phyloP scores from a whole-genome alignment of 768 basidiomycete genomes.

The Plicaturopsis crispa region DNA sequence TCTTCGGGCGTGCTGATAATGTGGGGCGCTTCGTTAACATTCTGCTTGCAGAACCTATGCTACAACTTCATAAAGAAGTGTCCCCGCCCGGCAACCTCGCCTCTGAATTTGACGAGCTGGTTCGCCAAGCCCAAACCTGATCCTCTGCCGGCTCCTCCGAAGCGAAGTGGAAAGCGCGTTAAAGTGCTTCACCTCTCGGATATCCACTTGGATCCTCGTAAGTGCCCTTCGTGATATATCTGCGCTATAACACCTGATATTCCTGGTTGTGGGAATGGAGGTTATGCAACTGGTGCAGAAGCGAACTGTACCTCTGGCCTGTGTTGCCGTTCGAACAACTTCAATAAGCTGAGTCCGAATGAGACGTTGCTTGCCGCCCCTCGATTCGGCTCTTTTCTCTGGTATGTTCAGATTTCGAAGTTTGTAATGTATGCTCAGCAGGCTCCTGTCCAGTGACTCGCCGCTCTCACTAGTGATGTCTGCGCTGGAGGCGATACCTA shows the following conservation, averaged over 20 bases:
- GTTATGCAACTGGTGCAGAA: conserved; percentile 63
- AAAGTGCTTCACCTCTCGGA: conserved; percentile 77
- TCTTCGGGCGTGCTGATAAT: no score
- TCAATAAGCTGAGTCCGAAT: conserved; percentile 44
- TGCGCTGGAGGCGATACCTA: conserved; percentile 60
- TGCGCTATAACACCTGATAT: no score
- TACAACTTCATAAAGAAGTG: no score
- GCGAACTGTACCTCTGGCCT: conserved; percentile 62
- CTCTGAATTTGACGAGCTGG: conserved; percentile 60
- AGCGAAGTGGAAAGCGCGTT: conserved; percentile 54
- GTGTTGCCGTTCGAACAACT: conserved; percentile 55
- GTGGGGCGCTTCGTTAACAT: no score
- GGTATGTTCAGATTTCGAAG: no score
- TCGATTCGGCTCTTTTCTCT: conserved; percentile 56
- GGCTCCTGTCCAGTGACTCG: conserved; percentile 53
- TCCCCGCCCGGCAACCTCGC: conserved; percentile 45
- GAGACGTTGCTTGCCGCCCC: conserved; percentile 50
- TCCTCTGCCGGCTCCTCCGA: conserved; percentile 49
- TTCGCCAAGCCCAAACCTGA: conserved; percentile 74
- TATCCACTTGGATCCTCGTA: conserved; percentile 69
- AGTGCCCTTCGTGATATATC: no score
- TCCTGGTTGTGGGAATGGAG: no score
- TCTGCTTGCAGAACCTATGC: no score
- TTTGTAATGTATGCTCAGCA: no score
- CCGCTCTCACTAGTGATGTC: conserved; percentile 55